phyloP scores from a whole-genome alignment of 768 basidiomycete genomes.

The Daedalea quercina region DNA sequence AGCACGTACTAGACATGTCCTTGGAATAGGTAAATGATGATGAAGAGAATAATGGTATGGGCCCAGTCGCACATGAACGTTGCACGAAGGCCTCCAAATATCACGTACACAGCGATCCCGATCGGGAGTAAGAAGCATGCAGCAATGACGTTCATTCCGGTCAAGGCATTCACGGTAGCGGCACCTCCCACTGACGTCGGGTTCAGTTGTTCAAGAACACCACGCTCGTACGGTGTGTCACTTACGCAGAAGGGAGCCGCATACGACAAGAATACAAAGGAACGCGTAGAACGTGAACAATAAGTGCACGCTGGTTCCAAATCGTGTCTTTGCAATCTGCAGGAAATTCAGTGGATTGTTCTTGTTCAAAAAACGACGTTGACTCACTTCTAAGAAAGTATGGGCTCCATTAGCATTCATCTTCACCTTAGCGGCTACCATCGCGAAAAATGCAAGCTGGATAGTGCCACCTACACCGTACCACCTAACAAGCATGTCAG shows the following conservation, averaged over 20 bases:
- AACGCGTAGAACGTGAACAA: slow-evolving; percentile 49
- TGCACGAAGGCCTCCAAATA: slow-evolving; percentile 23
- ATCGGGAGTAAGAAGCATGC: slow-evolving; percentile 25
- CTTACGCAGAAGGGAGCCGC: slow-evolving; percentile 42
- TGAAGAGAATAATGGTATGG: slow-evolving; percentile 22
- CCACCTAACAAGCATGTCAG: slow-evolving; percentile 27
- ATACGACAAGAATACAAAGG: slow-evolving; percentile 43
- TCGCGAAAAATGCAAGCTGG: slow-evolving; percentile 46
- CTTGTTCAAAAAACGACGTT: background rate
- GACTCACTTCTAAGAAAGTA: slow-evolving; percentile 44
- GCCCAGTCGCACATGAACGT: slow-evolving; percentile 25
- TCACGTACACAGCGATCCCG: slow-evolving; percentile 24
- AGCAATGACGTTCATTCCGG: slow-evolving; percentile 23
- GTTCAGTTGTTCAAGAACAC: slow-evolving; percentile 21
- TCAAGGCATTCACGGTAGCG: slow-evolving; percentile 23
- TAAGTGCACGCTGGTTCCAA: slow-evolving; percentile 39
- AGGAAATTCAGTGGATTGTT: background rate
- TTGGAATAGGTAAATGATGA: slow-evolving; percentile 23
- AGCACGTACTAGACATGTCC: slow-evolving; percentile 19
- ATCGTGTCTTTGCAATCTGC: slow-evolving; percentile 44
- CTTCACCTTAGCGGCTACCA: slow-evolving; percentile 51
- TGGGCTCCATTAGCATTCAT: slow-evolving; percentile 53
- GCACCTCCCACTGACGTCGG: slow-evolving; percentile 18
- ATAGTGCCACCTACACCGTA: slow-evolving; percentile 47
- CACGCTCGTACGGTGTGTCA: slow-evolving; percentile 1